Conservation (phyloP, 2,329 filamentous ascomycete genomes). For the Penicillium sp. region DNA sequence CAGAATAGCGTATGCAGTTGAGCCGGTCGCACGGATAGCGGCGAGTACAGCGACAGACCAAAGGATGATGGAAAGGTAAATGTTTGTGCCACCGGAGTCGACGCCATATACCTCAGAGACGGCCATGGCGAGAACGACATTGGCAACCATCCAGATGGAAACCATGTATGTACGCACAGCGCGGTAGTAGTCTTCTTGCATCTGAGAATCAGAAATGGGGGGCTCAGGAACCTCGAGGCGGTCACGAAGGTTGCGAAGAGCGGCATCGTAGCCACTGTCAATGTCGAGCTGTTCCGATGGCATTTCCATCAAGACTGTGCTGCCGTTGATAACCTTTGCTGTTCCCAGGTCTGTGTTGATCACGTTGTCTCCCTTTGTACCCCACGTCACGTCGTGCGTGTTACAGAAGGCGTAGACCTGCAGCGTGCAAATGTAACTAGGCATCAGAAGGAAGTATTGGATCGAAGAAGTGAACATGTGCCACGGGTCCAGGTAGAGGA, state of each 20-base stretch:
- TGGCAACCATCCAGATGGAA: conserved; percentile 88
- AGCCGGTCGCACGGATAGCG: conserved; percentile 83
- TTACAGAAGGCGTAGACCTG: conserved; percentile 99
- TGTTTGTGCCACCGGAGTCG: conserved; percentile 75
- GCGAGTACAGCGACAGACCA: conserved; percentile 89
- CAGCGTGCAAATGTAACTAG: conserved; percentile 92
- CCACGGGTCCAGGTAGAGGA: conserved; percentile 97
- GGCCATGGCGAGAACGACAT: conserved; percentile 91
- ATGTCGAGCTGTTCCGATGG: conserved; percentile 97
- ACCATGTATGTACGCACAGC: conserved; percentile 98
- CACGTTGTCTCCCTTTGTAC: conserved; percentile 97
- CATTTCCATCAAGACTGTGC: conserved; percentile 94
- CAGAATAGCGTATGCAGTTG: conserved; percentile 78
- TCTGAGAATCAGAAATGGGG: conserved; percentile 71
- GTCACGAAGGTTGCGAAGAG: conserved; percentile 92
- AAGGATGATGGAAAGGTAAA: conserved; percentile 89
- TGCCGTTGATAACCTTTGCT: conserved; percentile 74
- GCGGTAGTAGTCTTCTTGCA: conserved; percentile 98
- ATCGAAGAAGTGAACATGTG: conserved; percentile 93
- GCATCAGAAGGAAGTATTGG: conserved; percentile 92
- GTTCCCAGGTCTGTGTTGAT: conserved; percentile 89
- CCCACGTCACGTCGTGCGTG: conserved; percentile 98
- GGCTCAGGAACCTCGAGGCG: conserved; percentile 76
- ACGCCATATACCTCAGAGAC: conserved; percentile 83
- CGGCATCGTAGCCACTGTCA: conserved; percentile 95